phyloP scores from a whole-genome alignment of 139 green algal species.

The Volvox reticuliferus region DNA sequence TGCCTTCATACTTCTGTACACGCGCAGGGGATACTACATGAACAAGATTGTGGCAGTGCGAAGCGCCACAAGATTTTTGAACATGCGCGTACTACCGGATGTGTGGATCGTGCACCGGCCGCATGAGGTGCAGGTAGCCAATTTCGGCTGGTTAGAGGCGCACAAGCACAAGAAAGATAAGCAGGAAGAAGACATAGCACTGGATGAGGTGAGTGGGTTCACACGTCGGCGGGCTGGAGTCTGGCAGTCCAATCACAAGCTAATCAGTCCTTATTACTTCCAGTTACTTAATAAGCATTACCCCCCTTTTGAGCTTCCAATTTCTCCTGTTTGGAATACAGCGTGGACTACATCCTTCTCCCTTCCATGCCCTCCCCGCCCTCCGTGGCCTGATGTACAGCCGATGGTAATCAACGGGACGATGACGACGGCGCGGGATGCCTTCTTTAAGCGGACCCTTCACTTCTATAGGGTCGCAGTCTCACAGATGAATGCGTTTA shows the following conservation, averaged over 20 bases:
- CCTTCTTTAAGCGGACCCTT: not conserved
- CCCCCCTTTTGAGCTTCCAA: too few relatives aligned
- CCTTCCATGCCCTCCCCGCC: not conserved
- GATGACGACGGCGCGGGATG: not conserved
- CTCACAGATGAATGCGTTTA: not conserved
- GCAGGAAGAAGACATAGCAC: not conserved
- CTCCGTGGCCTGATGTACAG: not conserved
- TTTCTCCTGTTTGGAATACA: too few relatives aligned
- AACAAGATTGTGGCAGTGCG: not conserved
- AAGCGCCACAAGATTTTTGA: not conserved
- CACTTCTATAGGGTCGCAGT: not conserved
- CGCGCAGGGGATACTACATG: not conserved
- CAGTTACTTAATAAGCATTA: too few relatives aligned
- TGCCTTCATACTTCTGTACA: not conserved
- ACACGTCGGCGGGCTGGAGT: not conserved
- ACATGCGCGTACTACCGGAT: not conserved
- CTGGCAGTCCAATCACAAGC: not conserved
- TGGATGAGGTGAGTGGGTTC: not conserved
- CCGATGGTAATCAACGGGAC: not conserved
- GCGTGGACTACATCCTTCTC: not conserved
- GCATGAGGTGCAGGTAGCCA: not conserved
- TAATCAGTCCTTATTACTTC: too few relatives aligned
- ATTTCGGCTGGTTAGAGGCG: not conserved
- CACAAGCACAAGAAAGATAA: not conserved
- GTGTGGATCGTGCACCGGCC: conserved; percentile 3